Conservation (phyloP, 2,329 filamentous ascomycete species). For the Cercospora sesami region DNA sequence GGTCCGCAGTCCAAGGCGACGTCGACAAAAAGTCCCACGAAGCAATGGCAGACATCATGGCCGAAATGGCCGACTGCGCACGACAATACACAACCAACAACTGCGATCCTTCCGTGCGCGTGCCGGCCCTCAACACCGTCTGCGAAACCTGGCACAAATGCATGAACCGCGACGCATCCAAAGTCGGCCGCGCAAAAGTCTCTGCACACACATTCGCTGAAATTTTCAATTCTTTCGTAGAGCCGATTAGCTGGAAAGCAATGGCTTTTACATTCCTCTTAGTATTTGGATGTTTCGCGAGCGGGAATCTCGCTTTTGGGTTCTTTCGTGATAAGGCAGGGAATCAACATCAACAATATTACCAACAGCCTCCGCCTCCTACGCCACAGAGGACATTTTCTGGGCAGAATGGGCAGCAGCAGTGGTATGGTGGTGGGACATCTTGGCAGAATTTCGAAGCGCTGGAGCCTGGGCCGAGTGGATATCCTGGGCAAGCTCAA, state of each 20-base stretch:
- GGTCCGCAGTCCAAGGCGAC: slow-evolving; percentile 70
- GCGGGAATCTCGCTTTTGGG: slow-evolving; percentile 62
- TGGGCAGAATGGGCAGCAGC: slow-evolving; percentile 27
- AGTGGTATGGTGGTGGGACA: slow-evolving; percentile 32
- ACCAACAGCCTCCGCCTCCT: slow-evolving; percentile 35
- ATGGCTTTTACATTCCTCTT: slow-evolving; percentile 59
- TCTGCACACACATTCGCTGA: slow-evolving; percentile 85
- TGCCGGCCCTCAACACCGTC: slow-evolving; percentile 70
- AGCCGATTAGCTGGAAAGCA: slow-evolving; percentile 83
- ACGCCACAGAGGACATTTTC: slow-evolving; percentile 40
- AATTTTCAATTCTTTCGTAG: slow-evolving; percentile 91
- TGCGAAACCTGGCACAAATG: slow-evolving; percentile 84
- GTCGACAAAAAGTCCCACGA: slow-evolving; percentile 70
- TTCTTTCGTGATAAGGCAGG: slow-evolving; percentile 50
- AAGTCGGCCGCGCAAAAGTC: slow-evolving; percentile 75
- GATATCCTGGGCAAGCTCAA: slow-evolving; percentile 21
- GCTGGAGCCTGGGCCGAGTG: slow-evolving; percentile 39
- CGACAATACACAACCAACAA: slow-evolving; percentile 73
- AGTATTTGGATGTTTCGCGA: slow-evolving; percentile 54
- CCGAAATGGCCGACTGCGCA: slow-evolving; percentile 71
- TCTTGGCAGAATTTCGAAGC: slow-evolving; percentile 34
- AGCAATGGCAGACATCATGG: slow-evolving; percentile 64
- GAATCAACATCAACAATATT: slow-evolving; percentile 26
- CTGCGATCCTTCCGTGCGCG: slow-evolving; percentile 65
- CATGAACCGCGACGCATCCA: slow-evolving; percentile 79